Evolutionary conservation across 257 asterid species (phyloP).

Genomic region (Gardenia jasminoides): DNA sequence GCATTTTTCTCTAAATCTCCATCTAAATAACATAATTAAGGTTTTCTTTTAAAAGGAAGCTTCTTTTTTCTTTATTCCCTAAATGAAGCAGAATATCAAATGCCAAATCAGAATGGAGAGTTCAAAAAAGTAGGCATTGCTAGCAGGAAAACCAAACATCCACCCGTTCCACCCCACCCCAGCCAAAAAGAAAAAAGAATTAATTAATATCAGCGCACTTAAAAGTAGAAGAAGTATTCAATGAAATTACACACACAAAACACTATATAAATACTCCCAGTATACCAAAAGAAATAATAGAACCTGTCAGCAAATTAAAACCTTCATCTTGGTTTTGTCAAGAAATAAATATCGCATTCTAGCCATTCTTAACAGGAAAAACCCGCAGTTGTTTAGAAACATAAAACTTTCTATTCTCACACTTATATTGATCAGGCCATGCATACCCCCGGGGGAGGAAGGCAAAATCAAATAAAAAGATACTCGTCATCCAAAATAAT

Average conservation of each 20-base stretch:
- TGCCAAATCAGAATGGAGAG: too few relatives aligned
- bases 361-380: too few relatives aligned
- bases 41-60: neutral
- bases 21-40: neutral
- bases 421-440: neutral
- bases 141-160: too few relatives aligned
- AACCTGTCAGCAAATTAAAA: neutral
- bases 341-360: neutral
- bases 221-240: neutral
- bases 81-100: too few relatives aligned
- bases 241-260: too few relatives aligned
- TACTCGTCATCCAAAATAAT: neutral
- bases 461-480: neutral
- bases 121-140: too few relatives aligned
- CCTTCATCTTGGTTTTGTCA: neutral
- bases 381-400: neutral
- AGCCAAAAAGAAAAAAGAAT: neutral
- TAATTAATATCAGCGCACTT: too few relatives aligned
- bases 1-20: neutral
- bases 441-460: neutral
- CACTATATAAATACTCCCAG: too few relatives aligned
- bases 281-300: neutral
- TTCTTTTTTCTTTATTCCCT: neutral
- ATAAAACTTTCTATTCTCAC: neutral
- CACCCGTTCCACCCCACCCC: too few relatives aligned